Evolutionary conservation across 2,329 filamentous ascomycete genomes (phyloP), one percentile per base, ranked within the genome.

Genomic region (Trichoderma polysporum): DNA sequence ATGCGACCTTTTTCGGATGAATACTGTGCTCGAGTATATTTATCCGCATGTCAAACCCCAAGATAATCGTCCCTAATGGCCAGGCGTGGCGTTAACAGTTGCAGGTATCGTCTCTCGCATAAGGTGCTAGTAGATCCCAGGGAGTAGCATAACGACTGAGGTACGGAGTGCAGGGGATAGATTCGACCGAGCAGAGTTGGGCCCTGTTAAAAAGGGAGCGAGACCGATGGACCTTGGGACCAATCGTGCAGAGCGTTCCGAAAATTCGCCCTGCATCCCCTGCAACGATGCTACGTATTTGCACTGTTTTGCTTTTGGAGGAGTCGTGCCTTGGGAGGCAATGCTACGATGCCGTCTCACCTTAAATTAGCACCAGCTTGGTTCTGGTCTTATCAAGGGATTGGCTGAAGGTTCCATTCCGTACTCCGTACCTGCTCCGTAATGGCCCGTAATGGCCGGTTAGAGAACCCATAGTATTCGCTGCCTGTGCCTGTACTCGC

Each of bases 311-410:
- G 49, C 60, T 19, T 41, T 22, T 62, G 59, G 47, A 19, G 47
- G 29, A 61, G 29, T 37, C 58, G 33, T 39, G 47, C 47, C 25
- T 52, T 49, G 47, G 47, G 50, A 45, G 37, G 25, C 37, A 56
- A 64, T 64, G 50, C 37, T 56, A 56, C 61, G 37, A 64, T 35
- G 50, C 29, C 61, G 50, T 56, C 61, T 54, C 61, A 25, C 50
- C 47, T 56, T 45, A 64, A 56, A 64, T 64, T 45, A 64, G 35
- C 35, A 33, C 25, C 35, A 33, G 49, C 35, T 29, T 45, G 27
- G 49, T 17, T 13, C 25, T 41, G 35, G 15, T 22, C 10, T 45
- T 25, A 25, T n/a, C 33, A 22, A 45, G 35, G 59, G n/a, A 45
- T 45, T 54, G 60, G 35, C 45, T 41, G 35, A n/a, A 63, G 35